Evolutionary conservation across 2,329 filamentous ascomycete species (phyloP), one percentile per base, ranked within the genome.

Genomic region (Penicillium fuscoglaucum): DNA sequence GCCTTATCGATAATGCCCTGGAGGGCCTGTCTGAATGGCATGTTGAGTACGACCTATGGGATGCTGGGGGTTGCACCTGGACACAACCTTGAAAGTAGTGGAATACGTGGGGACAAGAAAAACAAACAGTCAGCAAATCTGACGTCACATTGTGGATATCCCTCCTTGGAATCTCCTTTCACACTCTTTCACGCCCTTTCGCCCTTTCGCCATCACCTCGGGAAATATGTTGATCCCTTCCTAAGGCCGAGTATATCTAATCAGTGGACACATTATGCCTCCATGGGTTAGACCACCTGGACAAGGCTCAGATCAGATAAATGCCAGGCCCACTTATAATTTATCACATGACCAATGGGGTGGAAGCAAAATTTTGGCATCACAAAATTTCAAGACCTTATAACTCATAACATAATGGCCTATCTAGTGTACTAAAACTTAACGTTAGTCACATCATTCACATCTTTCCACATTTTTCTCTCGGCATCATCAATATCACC

Each of bases 21-120:
- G 44, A 67, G 29, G 1, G 64, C 60, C 45, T 66, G 62, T 67
- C 64, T 62, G 65, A 67, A 64, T 47, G 65, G 60, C 65, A 67
- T 67, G n/a, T 61, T 65, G 63, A 59, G 49, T 50, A 57, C 31
- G 53, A 55, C 44, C 54, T 58, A 54, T 61, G 29, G 29, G 60
- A 52, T 62, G 61, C 44, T 52, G 54, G 26, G 26, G 49, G 50
- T 57, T 58, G 57, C 26, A 28, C 40, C 45, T 55, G 49, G 12
- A 6, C 12, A 33, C 50, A 59, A 37, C 28, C 24, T 24, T 21
- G 19, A 21, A 24, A 24, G 24, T 24, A 4, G 3, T 6, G 26
- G 37, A 55, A 41, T 45, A 55, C n/a, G 52, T 43, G 57, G 35
- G 12, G 31, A 13, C 29, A 13, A 12, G 31, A 13, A 33, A 28